Evolutionary conservation across 1,284 basidiomycete species (phyloP).

Genomic region (Hemileia vastatrix): DNA sequence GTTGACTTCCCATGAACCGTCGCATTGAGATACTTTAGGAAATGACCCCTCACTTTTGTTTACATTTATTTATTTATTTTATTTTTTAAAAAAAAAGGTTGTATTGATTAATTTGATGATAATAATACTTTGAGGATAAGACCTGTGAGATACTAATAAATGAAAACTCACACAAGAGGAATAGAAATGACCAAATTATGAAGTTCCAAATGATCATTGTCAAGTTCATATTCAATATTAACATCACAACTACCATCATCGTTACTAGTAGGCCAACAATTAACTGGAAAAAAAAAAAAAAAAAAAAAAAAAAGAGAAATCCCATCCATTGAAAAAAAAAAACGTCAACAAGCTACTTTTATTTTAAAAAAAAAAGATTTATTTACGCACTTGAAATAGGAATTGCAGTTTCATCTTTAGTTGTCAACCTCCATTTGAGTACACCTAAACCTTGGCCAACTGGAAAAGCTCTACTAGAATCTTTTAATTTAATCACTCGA

Average conservation of each 20-base stretch:
- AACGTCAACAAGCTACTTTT: constrained; percentile 1
- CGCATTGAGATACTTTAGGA: constrained; percentile 61
- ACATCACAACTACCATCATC: constrained; percentile 84
- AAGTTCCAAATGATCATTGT: constrained; percentile 55
- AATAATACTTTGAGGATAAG: not conserved
- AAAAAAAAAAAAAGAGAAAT: not conserved
- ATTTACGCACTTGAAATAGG: constrained; percentile 69
- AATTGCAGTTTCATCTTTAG: constrained; percentile 81
- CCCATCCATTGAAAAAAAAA: not conserved
- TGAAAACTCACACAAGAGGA: constrained; percentile 65
- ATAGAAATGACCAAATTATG: constrained; percentile 81
- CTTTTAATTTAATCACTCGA: constrained; percentile 74
- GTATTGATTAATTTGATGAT: not conserved
- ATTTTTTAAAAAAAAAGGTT: not conserved
- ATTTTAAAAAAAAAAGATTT: constrained; percentile 1
- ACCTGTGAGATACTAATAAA: constrained; percentile 1
- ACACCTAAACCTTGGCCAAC: constrained; percentile 75
- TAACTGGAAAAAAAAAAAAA: constrained; percentile 53
- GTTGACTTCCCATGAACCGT: constrained; percentile 71
- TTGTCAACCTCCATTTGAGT: constrained; percentile 81
- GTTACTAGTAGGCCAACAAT: constrained; percentile 87
- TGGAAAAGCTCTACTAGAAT: constrained; percentile 71
- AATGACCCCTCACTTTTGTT: constrained; percentile 68
- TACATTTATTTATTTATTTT: not conserved
- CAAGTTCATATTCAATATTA: constrained; percentile 91